Evolutionary conservation across 768 basidiomycete genomes (phyloP), one percentile per base, ranked within the genome.

Genomic region (Tricholomella constricta): DNA sequence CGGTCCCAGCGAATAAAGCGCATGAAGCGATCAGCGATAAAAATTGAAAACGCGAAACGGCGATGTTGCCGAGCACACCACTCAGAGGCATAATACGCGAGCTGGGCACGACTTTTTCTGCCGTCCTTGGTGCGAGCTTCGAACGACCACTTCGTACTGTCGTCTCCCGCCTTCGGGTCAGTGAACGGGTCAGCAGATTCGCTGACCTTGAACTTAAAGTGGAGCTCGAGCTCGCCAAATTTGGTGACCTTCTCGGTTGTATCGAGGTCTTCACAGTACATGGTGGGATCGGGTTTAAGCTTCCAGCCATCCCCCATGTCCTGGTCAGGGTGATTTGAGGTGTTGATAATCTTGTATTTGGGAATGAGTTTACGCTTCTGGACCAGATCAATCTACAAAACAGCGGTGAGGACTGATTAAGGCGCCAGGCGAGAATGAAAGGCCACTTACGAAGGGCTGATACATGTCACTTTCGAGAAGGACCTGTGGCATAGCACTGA

Each of bases 1-100:
- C 72, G 64, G 46, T 75, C 74, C 58, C 66, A 62, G 3, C 67
- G 65, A 19, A 75, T 61, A 35, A 75, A 54, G 6, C 72, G 68
- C 6, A 57, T 67, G 20, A 45, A 50, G 0, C 51, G 50, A 17
- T 64, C 64, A 17, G 46, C 61, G 15, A 75, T 52, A 31, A 57
- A 61, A 34, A 72, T 27, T 0, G 68, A 60, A 56, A 71, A 73
- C 6, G 52, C 43, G 41, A 62, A 66, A 0, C 48, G 57, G 14
- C 73, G 70, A 46, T 64, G 63, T 52, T 72, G 73, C 12, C 60
- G 58, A 19, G 56, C 34, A 25, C 54, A 58, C 40, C 61, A 55
- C 8, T 62, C 63, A 17, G 54, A 62, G 11, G 62, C 59, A 29
- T 68, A 62, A 10, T 56, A 8, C 4, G 53, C 53, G 12, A 72